Evolutionary conservation across 129 eudicot genomes (phyloP), one percentile per base, ranked within the genome.

Genomic region (Sambucus nigra): DNA sequence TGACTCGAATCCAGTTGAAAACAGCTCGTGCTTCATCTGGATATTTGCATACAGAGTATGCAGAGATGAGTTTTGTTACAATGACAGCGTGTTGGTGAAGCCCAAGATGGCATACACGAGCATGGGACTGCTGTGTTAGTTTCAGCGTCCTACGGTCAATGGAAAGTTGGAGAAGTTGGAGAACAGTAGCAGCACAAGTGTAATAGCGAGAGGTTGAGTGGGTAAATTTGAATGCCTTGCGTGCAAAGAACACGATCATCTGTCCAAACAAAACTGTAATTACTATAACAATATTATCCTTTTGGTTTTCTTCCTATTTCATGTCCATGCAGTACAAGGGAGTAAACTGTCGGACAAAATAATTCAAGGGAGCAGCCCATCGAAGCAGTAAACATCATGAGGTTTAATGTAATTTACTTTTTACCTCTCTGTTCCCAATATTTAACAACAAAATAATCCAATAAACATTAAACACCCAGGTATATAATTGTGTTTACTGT

Each of bases 91-190:
- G 63, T 29, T 83, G 86, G 57, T 68, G 60, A 61, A 83, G 73
- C 51, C 80, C 83, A 25, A 74, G 20, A 22, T 23, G 64, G 38
- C 28, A 54, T 6, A 76, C 25, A 29, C 51, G 71, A 16, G 93
- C 83, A 58, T 83, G 94, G 32, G 74, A 53, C 60, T 75, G 78
- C 31, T 62, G 72, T 55, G 66, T 63, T 14, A 69, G 76, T 47
- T 70, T 60, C 10, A 73, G 61, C 23, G 79, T 77, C 5, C 22
- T 78, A 16, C 64, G 47, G 39, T 41, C 53, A 46, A 25, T 50
- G 19, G 77, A 53, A 40, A 68, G 72, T 39, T 60, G 68, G 20
- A 81, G 76, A 35, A 75, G 51, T 7, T 66, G 69, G 45, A 68
- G 73, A 59, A 64, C 69, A 25, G 51, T n/a, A n/a, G 63, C 15